Evolutionary conservation across 768 basidiomycete species (phyloP), one percentile per base, ranked within the genome.

Genomic region (Calocybe gangraenosa): DNA sequence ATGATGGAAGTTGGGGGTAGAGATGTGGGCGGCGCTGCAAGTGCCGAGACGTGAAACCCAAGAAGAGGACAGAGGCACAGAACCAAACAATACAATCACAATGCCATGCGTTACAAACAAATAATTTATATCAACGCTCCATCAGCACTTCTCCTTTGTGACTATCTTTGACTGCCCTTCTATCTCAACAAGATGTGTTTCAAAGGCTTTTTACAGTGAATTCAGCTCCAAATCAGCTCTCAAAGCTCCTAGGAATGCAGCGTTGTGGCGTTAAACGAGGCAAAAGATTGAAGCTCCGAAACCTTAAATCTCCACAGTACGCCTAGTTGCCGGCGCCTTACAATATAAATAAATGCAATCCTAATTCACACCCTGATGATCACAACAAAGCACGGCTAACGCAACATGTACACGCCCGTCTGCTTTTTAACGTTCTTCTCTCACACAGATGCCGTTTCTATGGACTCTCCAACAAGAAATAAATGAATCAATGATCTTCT

Each of bases 101-200:
- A 67, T 52, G 66, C 64, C 68, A 67, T 68, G 58, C 43, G 49
- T 58, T 66, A 50, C 63, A 73, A 73, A 65, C 62, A 69, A 57
- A 55, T 18, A 60, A 40, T 35, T 38, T 31, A 44, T 40, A 31
- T 25, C 31, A 14, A 20, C n/a, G 19, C 25, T 35, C 40, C 48
- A 41, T 37, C 30, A 21, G 4, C 30, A 7, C 14, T 15, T n/a
- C 15, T 31, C 19, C 30, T n/a, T 37, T 3, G 32, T 10, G 37
- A 11, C 11, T 37, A 3, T 32, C 17, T 30, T 35, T 35, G 34
- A n/a, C 34, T 14, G 14, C 14, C 17, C n/a, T 18, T 14, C 17
- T 18, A 18, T 35, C 6, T 14, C 34, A 35, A 18, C 34, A 7
- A 14, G 14, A 1, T 9, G 5, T 25, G 2, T 34, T 22, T 35